Base-by-base conservation (phyloP, 2,329 filamentous ascomycete species). In the Talaromyces sp. region DNA sequence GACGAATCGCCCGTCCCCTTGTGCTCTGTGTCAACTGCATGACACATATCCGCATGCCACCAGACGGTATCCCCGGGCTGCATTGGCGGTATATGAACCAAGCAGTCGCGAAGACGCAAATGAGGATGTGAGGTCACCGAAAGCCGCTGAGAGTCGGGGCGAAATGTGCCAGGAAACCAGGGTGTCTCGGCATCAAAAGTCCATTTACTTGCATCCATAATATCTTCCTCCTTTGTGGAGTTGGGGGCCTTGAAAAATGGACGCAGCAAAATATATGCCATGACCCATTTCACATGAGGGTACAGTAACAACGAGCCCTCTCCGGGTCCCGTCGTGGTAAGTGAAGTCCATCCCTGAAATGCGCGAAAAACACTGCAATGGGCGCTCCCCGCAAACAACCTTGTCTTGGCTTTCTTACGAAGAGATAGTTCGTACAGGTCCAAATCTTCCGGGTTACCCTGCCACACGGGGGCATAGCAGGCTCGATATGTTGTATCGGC, bases 271-370 rank as follows among this genome's bases (percentile, higher is more conserved):
- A 79, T 60, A 61, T 80, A 80, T 2, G 76, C 72, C 18, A 79
- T 71, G 7, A 68, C 70, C 4, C 64, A 67, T 10, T 68, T 68
- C 27, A 78, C 68, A 60, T 78, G 73, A 0, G 78, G 78, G 56
- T 75, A 77, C 1, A 80, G 59, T 62, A 23, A 23, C 23, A 23
- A 79, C 67, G 23, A 80, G 6, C 77, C 78, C 62, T 78, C 73
- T 8, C 67, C 61, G 2, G 70, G 65, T 3, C 66, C 73, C 1
- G 75, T 70, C 4, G 66, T 65, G 0, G 76, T 79, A 16, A 79
- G 67, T 5, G 76, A 77, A 1, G 76, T 80, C 78, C 76, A 80
- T 30, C 76, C 77, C 64, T 78, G 78, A 64, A 75, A 79, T 3
- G 69, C 68, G 5, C 75, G 69, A 47, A 78, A 71, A 10, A 79